phyloP scores from a whole-genome alignment of 441 rosid genomes.

The Bruguiera hainesii region DNA sequence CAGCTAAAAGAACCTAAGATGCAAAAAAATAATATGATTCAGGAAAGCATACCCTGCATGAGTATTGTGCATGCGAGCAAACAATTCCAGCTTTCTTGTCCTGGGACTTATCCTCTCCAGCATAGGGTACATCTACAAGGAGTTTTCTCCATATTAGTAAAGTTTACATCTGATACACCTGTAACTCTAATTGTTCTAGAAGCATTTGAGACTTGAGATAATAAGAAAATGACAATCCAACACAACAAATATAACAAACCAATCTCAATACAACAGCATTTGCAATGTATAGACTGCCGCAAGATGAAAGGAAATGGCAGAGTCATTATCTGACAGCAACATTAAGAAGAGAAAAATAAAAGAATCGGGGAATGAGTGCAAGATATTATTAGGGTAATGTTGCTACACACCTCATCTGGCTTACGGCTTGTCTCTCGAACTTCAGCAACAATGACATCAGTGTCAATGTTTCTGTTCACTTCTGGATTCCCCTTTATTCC shows the following conservation, averaged over 20 bases:
- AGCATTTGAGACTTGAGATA: background rate
- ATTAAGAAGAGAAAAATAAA: background rate
- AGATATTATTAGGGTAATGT: background rate
- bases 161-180: background rate
- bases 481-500: conserved; percentile 95
- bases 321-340: background rate
- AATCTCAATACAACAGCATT: too few relatives aligned
- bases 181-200: conserved; percentile 6
- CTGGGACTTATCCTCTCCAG: conserved; percentile 96
- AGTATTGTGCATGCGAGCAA: conserved; percentile 99
- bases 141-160: conserved; percentile 8
- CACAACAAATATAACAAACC: too few relatives aligned
- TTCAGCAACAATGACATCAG: conserved; percentile 97
- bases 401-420: conserved; percentile 88
- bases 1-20: background rate
- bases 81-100: conserved; percentile 89
- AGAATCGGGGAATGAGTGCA: background rate
- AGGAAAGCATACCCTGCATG: conserved; percentile 69
- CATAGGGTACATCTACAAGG: conserved; percentile 86
- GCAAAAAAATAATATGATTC: background rate
- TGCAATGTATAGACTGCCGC: too few relatives aligned
- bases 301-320: background rate
- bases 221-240: background rate
- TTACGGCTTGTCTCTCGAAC: conserved; percentile 98
- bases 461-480: conserved; percentile 94